Conservation (phyloP, 179 eudicot genomes). For the Corrigiola litoralis region DNA sequence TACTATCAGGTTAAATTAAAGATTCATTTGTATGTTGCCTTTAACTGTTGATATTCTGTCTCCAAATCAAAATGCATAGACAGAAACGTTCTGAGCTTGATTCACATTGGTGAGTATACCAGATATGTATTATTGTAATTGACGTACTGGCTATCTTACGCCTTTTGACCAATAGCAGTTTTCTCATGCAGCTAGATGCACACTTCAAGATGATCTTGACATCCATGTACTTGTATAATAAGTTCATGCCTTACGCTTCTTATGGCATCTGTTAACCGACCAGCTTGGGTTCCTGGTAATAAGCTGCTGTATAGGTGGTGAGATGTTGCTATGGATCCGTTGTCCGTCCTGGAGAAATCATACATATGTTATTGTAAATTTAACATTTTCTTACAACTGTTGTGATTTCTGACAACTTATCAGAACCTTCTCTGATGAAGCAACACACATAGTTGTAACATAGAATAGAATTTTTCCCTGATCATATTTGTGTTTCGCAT, state of each 20-base stretch:
- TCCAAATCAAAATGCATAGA: no score
- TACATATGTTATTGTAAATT: conserved; percentile 15
- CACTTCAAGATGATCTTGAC: conserved; percentile 9
- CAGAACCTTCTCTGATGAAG: background rate
- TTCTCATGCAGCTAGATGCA: background rate
- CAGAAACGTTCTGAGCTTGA: background rate
- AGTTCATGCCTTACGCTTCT: conserved; percentile 3
- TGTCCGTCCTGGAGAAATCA: background rate
- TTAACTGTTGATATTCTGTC: no score
- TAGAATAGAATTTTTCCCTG: no score
- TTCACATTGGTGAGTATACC: background rate
- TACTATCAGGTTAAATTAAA: no score
- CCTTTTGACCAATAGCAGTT: background rate
- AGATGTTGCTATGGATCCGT: conserved; percentile 11
- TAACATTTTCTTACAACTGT: background rate
- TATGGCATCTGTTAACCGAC: background rate
- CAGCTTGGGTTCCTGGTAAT: conserved; percentile 4
- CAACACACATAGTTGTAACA: no score
- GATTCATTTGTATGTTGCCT: no score
- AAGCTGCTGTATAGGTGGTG: conserved; percentile 11
- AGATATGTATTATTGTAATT: background rate
- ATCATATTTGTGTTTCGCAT: no score
- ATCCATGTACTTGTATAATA: conserved; percentile 18
- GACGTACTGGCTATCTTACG: background rate
- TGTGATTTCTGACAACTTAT: background rate